phyloP scores from a whole-genome alignment of 2,329 filamentous ascomycete species.

The Trichoderma citrinoviride region DNA sequence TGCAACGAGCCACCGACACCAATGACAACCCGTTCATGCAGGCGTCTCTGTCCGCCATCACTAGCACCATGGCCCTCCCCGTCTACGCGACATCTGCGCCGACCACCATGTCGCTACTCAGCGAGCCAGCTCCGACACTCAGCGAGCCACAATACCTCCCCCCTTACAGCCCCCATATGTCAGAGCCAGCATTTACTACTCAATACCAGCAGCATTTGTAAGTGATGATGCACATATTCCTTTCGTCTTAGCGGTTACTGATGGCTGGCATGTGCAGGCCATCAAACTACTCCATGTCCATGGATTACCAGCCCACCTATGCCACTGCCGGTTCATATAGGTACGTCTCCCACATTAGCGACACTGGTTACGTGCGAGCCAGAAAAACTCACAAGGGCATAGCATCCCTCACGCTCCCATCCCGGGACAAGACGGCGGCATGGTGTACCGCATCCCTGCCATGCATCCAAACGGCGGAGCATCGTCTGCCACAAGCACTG shows the following conservation, averaged over 20 bases:
- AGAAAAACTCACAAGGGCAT: neutral
- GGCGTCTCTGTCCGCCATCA: slow-evolving; percentile 40
- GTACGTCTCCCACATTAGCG: slow-evolving; percentile 31
- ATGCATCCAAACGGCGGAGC: slow-evolving; percentile 36
- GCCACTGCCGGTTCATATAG: slow-evolving; percentile 38
- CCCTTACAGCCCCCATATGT: slow-evolving; percentile 49
- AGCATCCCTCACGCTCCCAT: slow-evolving; percentile 43
- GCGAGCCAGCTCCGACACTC: slow-evolving; percentile 48
- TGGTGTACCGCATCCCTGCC: slow-evolving; percentile 46
- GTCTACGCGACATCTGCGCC: slow-evolving; percentile 52
- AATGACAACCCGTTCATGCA: slow-evolving; percentile 34
- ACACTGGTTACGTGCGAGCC: neutral
- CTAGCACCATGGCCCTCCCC: slow-evolving; percentile 44
- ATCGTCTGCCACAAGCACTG: neutral
- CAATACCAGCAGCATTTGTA: slow-evolving; percentile 40
- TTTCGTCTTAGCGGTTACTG: slow-evolving; percentile 7
- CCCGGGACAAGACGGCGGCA: slow-evolving; percentile 37
- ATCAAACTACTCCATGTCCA: slow-evolving; percentile 42
- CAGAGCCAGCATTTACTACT: slow-evolving; percentile 42
- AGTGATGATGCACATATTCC: slow-evolving; percentile 26
- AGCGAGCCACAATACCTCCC: slow-evolving; percentile 46
- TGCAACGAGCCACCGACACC: slow-evolving; percentile 47
- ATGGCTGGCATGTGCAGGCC: slow-evolving; percentile 33
- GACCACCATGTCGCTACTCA: slow-evolving; percentile 48
- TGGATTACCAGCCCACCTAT: slow-evolving; percentile 44